phyloP scores from a whole-genome alignment of 768 basidiomycete species.

The Tricholoma bakamatsutake region DNA sequence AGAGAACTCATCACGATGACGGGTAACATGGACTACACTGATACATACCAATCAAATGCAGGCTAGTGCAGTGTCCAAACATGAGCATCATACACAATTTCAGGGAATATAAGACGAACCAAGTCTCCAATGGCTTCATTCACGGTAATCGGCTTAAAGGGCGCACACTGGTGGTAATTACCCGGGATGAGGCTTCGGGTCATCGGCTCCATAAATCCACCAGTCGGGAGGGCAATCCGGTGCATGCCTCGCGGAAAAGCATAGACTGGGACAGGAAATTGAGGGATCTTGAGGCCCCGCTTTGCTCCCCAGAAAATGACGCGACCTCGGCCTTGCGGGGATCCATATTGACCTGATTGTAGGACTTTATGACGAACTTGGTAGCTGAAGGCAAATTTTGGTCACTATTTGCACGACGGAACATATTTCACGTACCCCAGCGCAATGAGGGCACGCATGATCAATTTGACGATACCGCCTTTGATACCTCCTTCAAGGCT shows the following conservation, averaged over 20 bases:
- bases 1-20: not conserved
- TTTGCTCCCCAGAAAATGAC: slow-evolving; percentile 67
- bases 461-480: slow-evolving; percentile 61
- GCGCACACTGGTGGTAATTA: slow-evolving; percentile 48
- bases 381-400: slow-evolving; percentile 36
- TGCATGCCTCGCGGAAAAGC: slow-evolving; percentile 31
- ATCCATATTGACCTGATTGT: slow-evolving; percentile 68
- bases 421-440: slow-evolving; percentile 47
- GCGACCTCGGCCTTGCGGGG: slow-evolving; percentile 60
- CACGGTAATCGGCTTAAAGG: slow-evolving; percentile 52
- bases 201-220: slow-evolving; percentile 32
- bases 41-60: slow-evolving; percentile 60
- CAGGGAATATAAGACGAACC: slow-evolving; percentile 33
- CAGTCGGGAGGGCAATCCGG: slow-evolving; percentile 38
- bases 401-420: not conserved
- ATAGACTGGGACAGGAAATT: slow-evolving; percentile 62
- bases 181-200: slow-evolving; percentile 37
- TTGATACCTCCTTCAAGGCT: slow-evolving; percentile 35
- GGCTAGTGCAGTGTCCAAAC: slow-evolving; percentile 34
- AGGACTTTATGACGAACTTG: slow-evolving; percentile 61
- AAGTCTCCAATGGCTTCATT: slow-evolving; percentile 65
- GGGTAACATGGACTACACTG: not conserved
- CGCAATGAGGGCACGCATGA: slow-evolving; percentile 50
- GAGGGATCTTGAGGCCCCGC: slow-evolving; percentile 49
- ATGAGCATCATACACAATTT: not conserved